These are phyloP conservation scores for Rhodamnia rubescens DNA, from an alignment of 345 rosid species.

Conservation along the genomic window DNA sequence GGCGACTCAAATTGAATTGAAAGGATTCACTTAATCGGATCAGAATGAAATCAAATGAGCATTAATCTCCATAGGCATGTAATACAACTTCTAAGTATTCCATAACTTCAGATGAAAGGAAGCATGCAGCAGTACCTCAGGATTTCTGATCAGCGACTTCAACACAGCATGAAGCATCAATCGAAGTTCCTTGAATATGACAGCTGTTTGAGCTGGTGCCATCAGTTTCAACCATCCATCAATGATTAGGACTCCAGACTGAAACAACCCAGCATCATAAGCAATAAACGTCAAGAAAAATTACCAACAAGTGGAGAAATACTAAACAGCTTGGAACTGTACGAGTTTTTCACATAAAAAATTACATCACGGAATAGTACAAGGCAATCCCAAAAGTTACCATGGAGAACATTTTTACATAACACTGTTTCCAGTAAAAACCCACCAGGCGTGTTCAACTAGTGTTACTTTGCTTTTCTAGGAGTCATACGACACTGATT, in stretches of 20 bases:
- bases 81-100: neutral
- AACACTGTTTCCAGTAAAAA: neutral
- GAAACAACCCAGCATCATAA: conserved; percentile 1
- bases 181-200: conserved; percentile 76
- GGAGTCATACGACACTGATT: neutral
- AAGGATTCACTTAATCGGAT: neutral
- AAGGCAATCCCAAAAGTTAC: neutral
- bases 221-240: conserved; percentile 86
- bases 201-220: conserved; percentile 93
- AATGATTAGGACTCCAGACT: conserved; percentile 56
- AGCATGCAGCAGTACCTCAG: conserved; percentile 33
- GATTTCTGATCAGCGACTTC: conserved; percentile 61
- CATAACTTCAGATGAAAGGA: neutral
- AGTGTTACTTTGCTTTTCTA: neutral
- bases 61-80: neutral
- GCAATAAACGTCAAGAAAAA: neutral
- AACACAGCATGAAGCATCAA: conserved; percentile 57
- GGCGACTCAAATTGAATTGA: neutral
- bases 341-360: neutral
- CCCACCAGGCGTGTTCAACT: neutral
- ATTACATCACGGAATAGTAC: neutral
- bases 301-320: neutral
- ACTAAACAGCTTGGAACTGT: neutral
- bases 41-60: neutral
- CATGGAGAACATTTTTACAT: neutral